phyloP scores from a whole-genome alignment of 192 early-diverging fungal genomes.

The Pilobolus umbonatus region DNA sequence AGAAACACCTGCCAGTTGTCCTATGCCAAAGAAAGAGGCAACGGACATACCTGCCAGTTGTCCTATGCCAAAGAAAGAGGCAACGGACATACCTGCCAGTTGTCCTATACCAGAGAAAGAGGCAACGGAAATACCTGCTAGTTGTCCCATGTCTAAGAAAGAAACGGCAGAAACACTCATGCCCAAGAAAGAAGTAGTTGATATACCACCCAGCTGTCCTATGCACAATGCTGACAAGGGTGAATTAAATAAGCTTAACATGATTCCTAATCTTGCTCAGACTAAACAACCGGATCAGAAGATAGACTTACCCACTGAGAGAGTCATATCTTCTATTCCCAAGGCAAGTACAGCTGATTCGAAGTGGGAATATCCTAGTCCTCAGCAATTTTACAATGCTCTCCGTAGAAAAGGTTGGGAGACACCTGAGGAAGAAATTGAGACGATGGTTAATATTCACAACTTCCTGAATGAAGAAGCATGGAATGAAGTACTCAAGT shows the following conservation, averaged over 20 bases:
- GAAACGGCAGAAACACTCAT: constrained; percentile 13
- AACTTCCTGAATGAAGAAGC: constrained; percentile 96
- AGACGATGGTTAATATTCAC: constrained; percentile 96
- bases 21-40: constrained; percentile 1
- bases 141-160: constrained; percentile 45
- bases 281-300: constrained; percentile 58
- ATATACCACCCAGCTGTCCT: constrained; percentile 36
- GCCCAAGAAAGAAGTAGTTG: background rate
- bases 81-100: background rate
- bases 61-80: constrained; percentile 3
- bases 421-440: constrained; percentile 76
- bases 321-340: constrained; percentile 81
- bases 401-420: constrained; percentile 82
- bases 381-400: constrained; percentile 89
- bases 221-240: constrained; percentile 37
- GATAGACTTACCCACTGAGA: constrained; percentile 70
- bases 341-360: constrained; percentile 42
- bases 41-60: background rate
- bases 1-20: constrained; percentile 3
- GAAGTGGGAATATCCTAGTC: constrained; percentile 86
- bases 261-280: constrained; percentile 84
- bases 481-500: constrained; percentile 92
- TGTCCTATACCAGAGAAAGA: constrained; percentile 11
- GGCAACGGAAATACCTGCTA: constrained; percentile 32
- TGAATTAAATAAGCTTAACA: constrained; percentile 79